Evolutionary conservation across 2,329 filamentous ascomycete genomes (phyloP), one percentile per base, ranked within the genome.

Genomic region (Cordyceps militaris): DNA sequence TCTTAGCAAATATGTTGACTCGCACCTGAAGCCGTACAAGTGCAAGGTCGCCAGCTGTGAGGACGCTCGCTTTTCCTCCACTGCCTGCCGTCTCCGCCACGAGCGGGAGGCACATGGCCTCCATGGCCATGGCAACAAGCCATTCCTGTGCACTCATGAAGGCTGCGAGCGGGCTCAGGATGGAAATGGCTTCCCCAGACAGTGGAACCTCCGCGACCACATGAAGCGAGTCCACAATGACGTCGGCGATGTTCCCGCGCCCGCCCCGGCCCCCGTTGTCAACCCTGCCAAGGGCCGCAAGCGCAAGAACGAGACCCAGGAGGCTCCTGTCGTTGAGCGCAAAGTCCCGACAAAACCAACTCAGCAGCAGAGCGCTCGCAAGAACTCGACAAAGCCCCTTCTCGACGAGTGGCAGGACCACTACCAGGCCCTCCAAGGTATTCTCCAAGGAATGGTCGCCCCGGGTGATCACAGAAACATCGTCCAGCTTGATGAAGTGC

Each of bases 121-220:
- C 81, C 93, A 97, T 70, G 92, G 92, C 62, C 92, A 97, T 66
- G 92, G 92, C 61, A 88, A 93, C 67, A 93, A 95, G 74, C 92
- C 93, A 14, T 92, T 93, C 70, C 83, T 94, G 53, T 97, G 93
- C 82, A 84, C 86, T 60, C 94, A 93, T 72, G 80, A 87, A 28
- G 91, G 89, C 61, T 97, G 93, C 68, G 91, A 97, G 68, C 87
- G 93, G 63, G 85, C 90, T 59, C 78, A 87, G 34, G 78, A 83
- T 24, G 91, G 91, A 66, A 91, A 93, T 70, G 93, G 93, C 65
- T 97, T 97, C 69, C 93, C 92, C 38, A 87, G 93, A 66, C 87
- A 92, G 66, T 97, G 94, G 90, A 97, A 97, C 75, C 82, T 96
- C 56, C 86, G 88, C 72, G 93, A 97, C 75, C 93, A 97, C 79